phyloP scores from a whole-genome alignment of 495 filamentous ascomycete genomes.

The Pyrenula aspistea region DNA sequence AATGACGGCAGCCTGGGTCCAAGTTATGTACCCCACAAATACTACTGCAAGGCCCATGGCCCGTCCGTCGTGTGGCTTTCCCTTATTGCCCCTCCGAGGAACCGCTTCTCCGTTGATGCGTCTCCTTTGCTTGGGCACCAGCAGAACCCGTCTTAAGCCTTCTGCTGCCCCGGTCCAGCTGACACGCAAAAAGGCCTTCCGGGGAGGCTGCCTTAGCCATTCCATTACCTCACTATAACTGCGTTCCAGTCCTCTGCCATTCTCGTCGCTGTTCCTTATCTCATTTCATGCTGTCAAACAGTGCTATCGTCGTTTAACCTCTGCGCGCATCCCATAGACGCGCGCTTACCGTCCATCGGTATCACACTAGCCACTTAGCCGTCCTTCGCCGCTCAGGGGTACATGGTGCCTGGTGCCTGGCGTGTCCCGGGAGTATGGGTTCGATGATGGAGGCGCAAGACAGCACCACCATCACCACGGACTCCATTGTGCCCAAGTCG shows the following conservation, averaged over 20 bases:
- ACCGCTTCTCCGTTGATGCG: too few species aligned
- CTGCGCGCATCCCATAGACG: not conserved
- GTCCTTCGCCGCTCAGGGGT: not conserved
- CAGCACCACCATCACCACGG: constrained; percentile 31
- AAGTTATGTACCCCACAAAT: not conserved
- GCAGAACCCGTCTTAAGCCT: not conserved
- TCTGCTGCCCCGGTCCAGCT: not conserved
- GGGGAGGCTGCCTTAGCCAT: not conserved
- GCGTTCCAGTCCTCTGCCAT: not conserved
- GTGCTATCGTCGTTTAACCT: not conserved
- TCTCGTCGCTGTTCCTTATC: not conserved
- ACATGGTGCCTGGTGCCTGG: not conserved
- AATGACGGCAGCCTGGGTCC: not conserved
- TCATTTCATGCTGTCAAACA: not conserved
- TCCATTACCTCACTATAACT: not conserved
- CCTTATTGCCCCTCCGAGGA: too few species aligned
- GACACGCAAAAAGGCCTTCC: not conserved
- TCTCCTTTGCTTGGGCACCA: not conserved
- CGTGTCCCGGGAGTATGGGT: constrained; percentile 22
- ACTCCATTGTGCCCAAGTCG: constrained; percentile 30
- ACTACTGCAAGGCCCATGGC: not conserved
- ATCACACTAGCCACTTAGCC: not conserved
- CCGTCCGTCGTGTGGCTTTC: too few species aligned
- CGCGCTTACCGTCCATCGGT: not conserved
- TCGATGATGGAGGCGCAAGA: constrained; percentile 32